A percentile compares a stretch with the other conserved stretches of the same genome.
These are phyloP conservation scores for Nakazawaea sp. DNA, from an alignment of 805 yeast genomes.

Conservation along the genomic window DNA sequence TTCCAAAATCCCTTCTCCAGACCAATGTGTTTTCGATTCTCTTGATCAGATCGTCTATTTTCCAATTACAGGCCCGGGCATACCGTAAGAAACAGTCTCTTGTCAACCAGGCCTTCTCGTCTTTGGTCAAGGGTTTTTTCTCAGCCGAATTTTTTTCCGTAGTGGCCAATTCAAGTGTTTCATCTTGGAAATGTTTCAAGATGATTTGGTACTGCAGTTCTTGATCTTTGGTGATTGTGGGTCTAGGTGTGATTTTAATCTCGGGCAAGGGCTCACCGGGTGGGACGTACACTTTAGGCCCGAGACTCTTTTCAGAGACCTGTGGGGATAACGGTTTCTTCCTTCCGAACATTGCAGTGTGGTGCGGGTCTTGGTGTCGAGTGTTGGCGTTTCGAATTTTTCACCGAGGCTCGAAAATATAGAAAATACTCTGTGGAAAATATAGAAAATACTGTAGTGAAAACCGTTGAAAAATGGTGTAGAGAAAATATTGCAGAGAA, in stretches of 20 bases:
- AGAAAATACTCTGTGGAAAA: too few relatives aligned
- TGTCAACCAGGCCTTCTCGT: slow-evolving; percentile 89
- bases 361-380: too few relatives aligned
- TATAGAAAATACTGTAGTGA: too few relatives aligned
- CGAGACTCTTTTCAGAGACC: slow-evolving; percentile 3
- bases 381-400: too few relatives aligned
- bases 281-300: slow-evolving; percentile 9
- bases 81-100: slow-evolving; percentile 88
- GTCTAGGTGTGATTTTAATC: slow-evolving; percentile 7
- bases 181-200: slow-evolving; percentile 50
- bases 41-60: slow-evolving; percentile 56
- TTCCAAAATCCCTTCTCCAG: slow-evolving; percentile 83
- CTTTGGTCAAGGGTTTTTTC: slow-evolving; percentile 29
- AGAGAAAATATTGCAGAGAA: too few relatives aligned
- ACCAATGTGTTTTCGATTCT: slow-evolving; percentile 73
- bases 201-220: slow-evolving; percentile 55
- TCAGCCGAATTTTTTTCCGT: slow-evolving; percentile 35
- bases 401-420: too few relatives aligned
- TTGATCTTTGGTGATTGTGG: slow-evolving; percentile 45
- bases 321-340: slow-evolving; percentile 6
- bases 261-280: slow-evolving; percentile 6
- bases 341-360: slow-evolving; percentile 7
- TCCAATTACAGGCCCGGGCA: slow-evolving; percentile 92
- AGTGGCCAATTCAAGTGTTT: slow-evolving; percentile 41
- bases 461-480: too few relatives aligned